Base-by-base conservation (phyloP, 176 grass and related monocot genomes). In the Triticum urartu region DNA sequence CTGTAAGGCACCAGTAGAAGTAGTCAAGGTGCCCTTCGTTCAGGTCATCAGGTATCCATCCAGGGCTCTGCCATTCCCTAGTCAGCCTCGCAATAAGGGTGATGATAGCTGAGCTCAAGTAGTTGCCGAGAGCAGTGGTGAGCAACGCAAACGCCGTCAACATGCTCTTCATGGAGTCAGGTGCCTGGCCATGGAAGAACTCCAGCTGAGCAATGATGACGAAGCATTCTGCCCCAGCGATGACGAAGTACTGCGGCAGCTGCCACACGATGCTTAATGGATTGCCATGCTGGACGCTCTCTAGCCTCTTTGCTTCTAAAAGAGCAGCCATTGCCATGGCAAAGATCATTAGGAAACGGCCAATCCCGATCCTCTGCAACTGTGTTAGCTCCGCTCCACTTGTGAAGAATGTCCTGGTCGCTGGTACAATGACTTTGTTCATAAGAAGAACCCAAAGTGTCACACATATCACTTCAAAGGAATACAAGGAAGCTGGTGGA, bases 21-120 rank as follows among this genome's bases (percentile, higher is more conserved):
- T 93, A 97, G 82, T 94, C 90, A 60, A 97, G 89, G 56, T 97
- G 92, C 10, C 95, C 95, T 54, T 84, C 40, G 80, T 98, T 95
- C 85, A 93, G 85, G 83, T 93, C 89, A 90, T 93, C 89, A 13
- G 95, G 89, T 78, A 98, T 91, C 95, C 95, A 98, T 43, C 95
- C 89, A 42, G 95, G 89, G 36, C 42, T 74, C 21, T 82, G 82
- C 60, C 80, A 77, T 52, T 66, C 82, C 2, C 36, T 75, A 64
- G 88, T 92, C 52, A 83, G 32, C 67, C 81, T 9, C 10, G 92
- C 88, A 60, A 87, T 48, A 26, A 90, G 40, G 7, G 85, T 92
- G 73, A 93, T 90, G 52, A 98, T 85, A 30, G 89, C 70, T 18
- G 95, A 98, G 82, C 91, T 98, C 64, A 92, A 77, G 88, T 98